A percentile compares a stretch with the other conserved stretches of the same genome.
These are phyloP conservation scores for Neocatenulostroma microsporum DNA, from an alignment of 2,329 filamentous ascomycete genomes.

Conservation along the genomic window DNA sequence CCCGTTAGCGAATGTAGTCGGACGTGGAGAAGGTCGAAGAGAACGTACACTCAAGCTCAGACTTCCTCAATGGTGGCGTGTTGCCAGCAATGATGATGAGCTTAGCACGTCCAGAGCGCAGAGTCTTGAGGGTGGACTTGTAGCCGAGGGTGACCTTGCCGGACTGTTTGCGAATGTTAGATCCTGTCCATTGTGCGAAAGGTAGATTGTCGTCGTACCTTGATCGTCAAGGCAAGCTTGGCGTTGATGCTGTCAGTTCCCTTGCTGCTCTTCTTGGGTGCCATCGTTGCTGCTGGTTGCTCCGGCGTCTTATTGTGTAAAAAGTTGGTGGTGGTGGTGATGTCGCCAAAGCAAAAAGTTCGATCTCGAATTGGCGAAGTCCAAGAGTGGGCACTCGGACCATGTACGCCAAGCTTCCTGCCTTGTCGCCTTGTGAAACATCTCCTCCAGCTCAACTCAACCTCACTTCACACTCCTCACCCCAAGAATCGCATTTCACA, in stretches of 20 bases:
- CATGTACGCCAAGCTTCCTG: background rate
- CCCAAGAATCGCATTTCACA: background rate
- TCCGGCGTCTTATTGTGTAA: too few relatives aligned
- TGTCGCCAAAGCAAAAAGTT: too few relatives aligned
- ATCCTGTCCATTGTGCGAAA: conserved; percentile 5
- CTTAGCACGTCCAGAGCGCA: conserved; percentile 96
- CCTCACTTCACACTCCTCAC: too few relatives aligned
- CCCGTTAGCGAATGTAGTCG: conserved; percentile 10
- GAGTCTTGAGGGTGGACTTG: conserved; percentile 82
- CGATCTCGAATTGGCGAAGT: background rate
- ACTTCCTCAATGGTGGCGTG: conserved; percentile 96
- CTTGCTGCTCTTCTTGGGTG: conserved; percentile 77
- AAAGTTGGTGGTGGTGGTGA: conserved; percentile 1
- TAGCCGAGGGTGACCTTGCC: conserved; percentile 74
- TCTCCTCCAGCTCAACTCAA: too few relatives aligned
- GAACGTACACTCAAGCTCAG: conserved; percentile 66
- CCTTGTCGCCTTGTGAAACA: too few relatives aligned
- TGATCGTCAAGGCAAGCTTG: conserved; percentile 49
- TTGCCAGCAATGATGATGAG: conserved; percentile 93
- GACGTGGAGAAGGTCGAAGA: background rate
- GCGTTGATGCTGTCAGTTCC: conserved; percentile 72
- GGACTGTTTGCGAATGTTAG: conserved; percentile 29
- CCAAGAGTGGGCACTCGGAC: background rate
- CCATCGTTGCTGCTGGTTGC: conserved; percentile 53
- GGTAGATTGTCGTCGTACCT: conserved; percentile 17